A percentile compares a stretch with the other conserved stretches of the same genome.
Conservation (phyloP, 352 stramenopile species). For the Globisporangium middletonii region DNA sequence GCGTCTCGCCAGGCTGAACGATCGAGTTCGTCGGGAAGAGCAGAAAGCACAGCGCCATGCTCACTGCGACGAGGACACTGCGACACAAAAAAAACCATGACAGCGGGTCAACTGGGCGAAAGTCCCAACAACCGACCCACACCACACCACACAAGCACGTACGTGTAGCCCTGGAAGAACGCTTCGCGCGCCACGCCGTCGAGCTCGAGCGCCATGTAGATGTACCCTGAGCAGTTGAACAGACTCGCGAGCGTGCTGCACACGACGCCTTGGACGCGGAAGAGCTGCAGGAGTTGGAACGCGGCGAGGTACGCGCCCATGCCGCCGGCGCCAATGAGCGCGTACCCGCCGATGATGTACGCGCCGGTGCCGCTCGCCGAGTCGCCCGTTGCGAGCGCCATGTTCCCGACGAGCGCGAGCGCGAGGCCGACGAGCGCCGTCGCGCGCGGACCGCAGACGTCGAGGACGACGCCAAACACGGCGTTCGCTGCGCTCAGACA, state of each 20-base stretch:
- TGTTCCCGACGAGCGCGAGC: slow-evolving; percentile 47
- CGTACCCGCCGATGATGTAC: slow-evolving; percentile 67
- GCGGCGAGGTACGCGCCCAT: slow-evolving; percentile 73
- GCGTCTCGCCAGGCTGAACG: slow-evolving; percentile 27
- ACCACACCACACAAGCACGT: slow-evolving; percentile 7
- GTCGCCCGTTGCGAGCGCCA: slow-evolving; percentile 50
- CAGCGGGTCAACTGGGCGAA: background rate
- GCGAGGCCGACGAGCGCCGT: slow-evolving; percentile 49
- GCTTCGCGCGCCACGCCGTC: slow-evolving; percentile 29
- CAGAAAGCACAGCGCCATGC: slow-evolving; percentile 46
- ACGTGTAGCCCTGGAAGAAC: slow-evolving; percentile 70
- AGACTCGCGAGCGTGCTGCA: slow-evolving; percentile 78
- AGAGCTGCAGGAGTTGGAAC: slow-evolving; percentile 80
- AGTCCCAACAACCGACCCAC: background rate
- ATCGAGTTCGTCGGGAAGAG: slow-evolving; percentile 76
- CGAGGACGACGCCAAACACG: slow-evolving; percentile 70
- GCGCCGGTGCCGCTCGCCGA: slow-evolving; percentile 35
- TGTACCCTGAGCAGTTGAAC: slow-evolving; percentile 80
- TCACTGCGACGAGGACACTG: slow-evolving; percentile 40
- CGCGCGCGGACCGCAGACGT: slow-evolving; percentile 51
- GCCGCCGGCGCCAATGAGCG: slow-evolving; percentile 56
- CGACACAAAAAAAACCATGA: slow-evolving; percentile 3
- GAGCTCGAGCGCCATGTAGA: slow-evolving; percentile 81
- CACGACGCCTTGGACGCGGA: slow-evolving; percentile 65
- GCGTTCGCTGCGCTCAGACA: slow-evolving; percentile 77